Percentiles rank a stretch among this genome's conserved stretches.
Conservation (phyloP, 2,329 filamentous ascomycete genomes). For the Penicillium sp. region DNA sequence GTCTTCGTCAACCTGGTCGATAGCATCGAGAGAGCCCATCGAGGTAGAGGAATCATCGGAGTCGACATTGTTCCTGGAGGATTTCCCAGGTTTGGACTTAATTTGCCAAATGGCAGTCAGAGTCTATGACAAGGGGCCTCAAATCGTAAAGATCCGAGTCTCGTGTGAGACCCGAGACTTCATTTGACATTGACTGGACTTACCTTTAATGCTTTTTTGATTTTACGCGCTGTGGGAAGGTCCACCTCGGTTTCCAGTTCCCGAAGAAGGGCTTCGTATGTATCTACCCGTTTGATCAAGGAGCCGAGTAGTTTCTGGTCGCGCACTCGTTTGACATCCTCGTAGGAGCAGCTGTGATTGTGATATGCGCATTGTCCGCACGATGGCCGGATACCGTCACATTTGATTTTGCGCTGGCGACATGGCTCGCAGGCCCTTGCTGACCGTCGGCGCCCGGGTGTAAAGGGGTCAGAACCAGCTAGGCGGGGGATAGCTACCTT, state of each 20-base stretch:
- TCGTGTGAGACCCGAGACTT: neutral
- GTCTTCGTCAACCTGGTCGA: conserved; percentile 43
- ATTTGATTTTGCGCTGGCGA: conserved; percentile 35
- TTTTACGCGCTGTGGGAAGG: conserved; percentile 15
- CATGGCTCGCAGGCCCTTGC: conserved; percentile 36
- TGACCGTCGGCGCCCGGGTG: conserved; percentile 26
- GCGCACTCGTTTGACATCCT: conserved; percentile 35
- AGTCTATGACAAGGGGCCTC: neutral
- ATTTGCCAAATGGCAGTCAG: neutral
- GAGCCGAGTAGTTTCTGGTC: conserved; percentile 32
- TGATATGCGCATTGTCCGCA: conserved; percentile 29
- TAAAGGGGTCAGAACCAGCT: conserved; percentile 12
- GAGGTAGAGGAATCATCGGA: conserved; percentile 23
- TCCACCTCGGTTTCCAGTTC: conserved; percentile 26
- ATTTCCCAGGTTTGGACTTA: conserved; percentile 8
- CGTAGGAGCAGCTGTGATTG: conserved; percentile 24
- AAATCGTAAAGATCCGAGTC: neutral
- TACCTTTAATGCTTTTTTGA: conserved; percentile 27
- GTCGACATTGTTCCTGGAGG: neutral
- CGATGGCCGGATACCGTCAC: conserved; percentile 28
- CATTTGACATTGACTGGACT: neutral
- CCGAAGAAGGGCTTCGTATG: conserved; percentile 27
- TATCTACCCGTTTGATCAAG: conserved; percentile 22
- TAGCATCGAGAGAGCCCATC: conserved; percentile 38
- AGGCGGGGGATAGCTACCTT: conserved; percentile 33